Conservation (phyloP, 2,329 filamentous ascomycete species). For the Diaporthe sp. region DNA sequence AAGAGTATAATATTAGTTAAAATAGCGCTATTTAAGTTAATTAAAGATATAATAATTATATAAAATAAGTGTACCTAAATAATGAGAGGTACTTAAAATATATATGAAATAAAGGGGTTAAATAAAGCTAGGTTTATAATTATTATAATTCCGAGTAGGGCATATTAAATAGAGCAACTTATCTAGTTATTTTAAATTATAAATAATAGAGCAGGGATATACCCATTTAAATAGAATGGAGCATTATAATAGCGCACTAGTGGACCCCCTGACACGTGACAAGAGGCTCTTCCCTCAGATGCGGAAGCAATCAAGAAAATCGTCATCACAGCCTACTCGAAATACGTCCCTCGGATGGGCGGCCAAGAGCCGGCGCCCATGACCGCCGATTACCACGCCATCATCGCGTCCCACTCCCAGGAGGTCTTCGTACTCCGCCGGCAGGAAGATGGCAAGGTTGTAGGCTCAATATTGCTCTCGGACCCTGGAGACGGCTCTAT, state of each 20-base stretch:
- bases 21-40: background rate
- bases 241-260: background rate
- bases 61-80: background rate
- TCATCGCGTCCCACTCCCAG: constrained; percentile 45
- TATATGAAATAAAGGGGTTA: background rate
- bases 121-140: background rate
- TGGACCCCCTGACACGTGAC: background rate
- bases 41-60: background rate
- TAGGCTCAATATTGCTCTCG: constrained; percentile 50
- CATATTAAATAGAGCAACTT: background rate
- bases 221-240: background rate
- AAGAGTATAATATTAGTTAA: background rate
- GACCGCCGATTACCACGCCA: constrained; percentile 50
- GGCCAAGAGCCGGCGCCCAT: constrained; percentile 54
- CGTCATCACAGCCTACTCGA: constrained; percentile 50
- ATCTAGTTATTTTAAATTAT: background rate
- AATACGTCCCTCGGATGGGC: constrained; percentile 53
- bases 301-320: constrained; percentile 50
- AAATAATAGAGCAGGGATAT: background rate
- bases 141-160: background rate
- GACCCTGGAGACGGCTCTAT: constrained; percentile 33
- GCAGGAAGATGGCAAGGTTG: constrained; percentile 35
- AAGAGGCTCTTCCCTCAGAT: constrained; percentile 42
- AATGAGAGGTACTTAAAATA: background rate
- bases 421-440: constrained; percentile 46